A percentile compares a stretch with the other conserved stretches of the same genome.
Evolutionary conservation across 768 basidiomycete genomes (phyloP).

Genomic region (Rhodotorula kratochvilovae): DNA sequence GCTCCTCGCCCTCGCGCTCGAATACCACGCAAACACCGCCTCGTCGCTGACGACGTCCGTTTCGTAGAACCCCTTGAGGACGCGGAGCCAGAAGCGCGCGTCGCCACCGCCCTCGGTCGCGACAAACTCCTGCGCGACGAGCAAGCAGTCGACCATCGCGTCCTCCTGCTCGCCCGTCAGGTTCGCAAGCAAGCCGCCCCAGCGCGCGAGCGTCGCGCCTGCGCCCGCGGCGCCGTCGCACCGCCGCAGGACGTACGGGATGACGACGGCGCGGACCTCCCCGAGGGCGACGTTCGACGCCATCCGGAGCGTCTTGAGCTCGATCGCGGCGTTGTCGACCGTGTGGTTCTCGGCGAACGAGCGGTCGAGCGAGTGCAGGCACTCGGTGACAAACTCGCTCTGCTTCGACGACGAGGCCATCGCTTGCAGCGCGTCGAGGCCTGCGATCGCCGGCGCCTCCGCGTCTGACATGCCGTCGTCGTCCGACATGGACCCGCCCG

Average conservation of each 20-base stretch:
- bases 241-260: constrained; percentile 71
- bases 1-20: constrained; percentile 56
- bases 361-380: constrained; percentile 77
- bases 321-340: constrained; percentile 86
- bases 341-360: constrained; percentile 88
- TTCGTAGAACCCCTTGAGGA: constrained; percentile 81
- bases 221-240: constrained; percentile 62
- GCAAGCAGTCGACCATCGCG: constrained; percentile 73
- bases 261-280: constrained; percentile 81
- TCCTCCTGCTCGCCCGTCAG: constrained; percentile 63
- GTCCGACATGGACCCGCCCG: constrained; percentile 18
- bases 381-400: constrained; percentile 70
- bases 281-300: constrained; percentile 84
- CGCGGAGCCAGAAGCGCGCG: constrained; percentile 70
- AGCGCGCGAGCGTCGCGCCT: constrained; percentile 58
- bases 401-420: constrained; percentile 44
- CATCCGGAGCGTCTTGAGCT: constrained; percentile 94
- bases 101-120: constrained; percentile 53
- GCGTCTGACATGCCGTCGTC: constrained; percentile 21
- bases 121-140: constrained; percentile 64
- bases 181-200: constrained; percentile 75
- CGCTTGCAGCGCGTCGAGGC: constrained; percentile 32
- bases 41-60: constrained; percentile 87
- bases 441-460: constrained; percentile 32
- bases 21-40: constrained; percentile 83